Evolutionary conservation across 257 asterid genomes (phyloP).

Genomic region (Lycium barbarum): DNA sequence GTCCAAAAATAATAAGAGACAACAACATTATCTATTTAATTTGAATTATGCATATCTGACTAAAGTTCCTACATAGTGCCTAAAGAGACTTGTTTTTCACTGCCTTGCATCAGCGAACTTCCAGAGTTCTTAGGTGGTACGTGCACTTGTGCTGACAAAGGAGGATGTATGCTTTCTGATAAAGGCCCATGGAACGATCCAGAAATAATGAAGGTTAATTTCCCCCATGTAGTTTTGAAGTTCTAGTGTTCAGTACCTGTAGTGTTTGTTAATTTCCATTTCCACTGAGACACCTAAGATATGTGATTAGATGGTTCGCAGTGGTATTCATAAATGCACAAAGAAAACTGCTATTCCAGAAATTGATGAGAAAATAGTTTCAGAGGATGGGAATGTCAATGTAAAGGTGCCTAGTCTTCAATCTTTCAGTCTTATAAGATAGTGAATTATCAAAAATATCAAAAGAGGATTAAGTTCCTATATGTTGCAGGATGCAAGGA

Average conservation of each 20-base stretch:
- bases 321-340: constrained; percentile 81
- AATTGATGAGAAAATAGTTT: constrained; percentile 67
- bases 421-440: not conserved
- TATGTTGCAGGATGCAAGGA: constrained; percentile 42
- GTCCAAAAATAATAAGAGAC: not conserved
- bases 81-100: constrained; percentile 7
- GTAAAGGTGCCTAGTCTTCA: constrained; percentile 30
- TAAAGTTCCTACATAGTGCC: not conserved
- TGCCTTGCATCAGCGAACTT: constrained; percentile 67
- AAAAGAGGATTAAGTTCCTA: not conserved
- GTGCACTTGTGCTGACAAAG: constrained; percentile 85
- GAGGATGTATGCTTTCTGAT: constrained; percentile 92
- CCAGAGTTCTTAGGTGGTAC: constrained; percentile 97
- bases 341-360: constrained; percentile 46
- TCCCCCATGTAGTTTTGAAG: not conserved
- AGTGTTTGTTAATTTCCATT: not conserved
- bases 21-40: not conserved
- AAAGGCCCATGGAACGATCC: constrained; percentile 97
- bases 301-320: constrained; percentile 75
- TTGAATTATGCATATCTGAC: not conserved
- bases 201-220: constrained; percentile 80
- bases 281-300: not conserved
- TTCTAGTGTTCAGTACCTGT: not conserved
- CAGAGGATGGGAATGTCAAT: constrained; percentile 69
- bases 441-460: not conserved